Conservation (phyloP, 2,329 filamentous ascomycete genomes). For the Alternaria sp. region DNA sequence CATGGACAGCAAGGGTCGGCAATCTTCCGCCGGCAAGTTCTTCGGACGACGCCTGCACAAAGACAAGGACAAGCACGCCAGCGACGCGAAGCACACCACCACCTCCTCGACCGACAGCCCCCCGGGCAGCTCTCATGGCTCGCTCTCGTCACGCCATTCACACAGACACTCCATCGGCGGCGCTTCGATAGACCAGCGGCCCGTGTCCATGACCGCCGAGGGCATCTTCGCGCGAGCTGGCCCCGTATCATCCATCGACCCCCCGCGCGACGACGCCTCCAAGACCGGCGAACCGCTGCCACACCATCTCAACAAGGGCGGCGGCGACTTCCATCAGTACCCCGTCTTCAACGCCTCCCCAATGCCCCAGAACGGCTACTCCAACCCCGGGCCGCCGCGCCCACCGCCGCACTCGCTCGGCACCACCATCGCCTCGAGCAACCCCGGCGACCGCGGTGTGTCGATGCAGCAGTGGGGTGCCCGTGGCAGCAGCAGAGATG, state of each 20-base stretch:
- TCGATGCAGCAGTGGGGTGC: slow-evolving; percentile 81
- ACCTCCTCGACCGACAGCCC: slow-evolving; percentile 68
- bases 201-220: slow-evolving; percentile 69
- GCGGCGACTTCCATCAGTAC: slow-evolving; percentile 88
- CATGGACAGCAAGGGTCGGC: slow-evolving; percentile 78
- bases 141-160: slow-evolving; percentile 75
- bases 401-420: slow-evolving; percentile 65
- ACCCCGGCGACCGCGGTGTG: slow-evolving; percentile 70
- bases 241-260: slow-evolving; percentile 87
- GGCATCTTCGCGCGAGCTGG: slow-evolving; percentile 78
- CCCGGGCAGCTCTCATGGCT: slow-evolving; percentile 68
- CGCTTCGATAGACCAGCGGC: slow-evolving; percentile 72
- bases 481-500: slow-evolving; percentile 38
- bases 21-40: slow-evolving; percentile 83
- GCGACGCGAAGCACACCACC: slow-evolving; percentile 57
- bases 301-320: slow-evolving; percentile 82
- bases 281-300: slow-evolving; percentile 80
- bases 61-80: slow-evolving; percentile 63
- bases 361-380: slow-evolving; percentile 59
- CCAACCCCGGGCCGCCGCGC: slow-evolving; percentile 65
- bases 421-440: slow-evolving; percentile 73
- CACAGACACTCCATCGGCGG: slow-evolving; percentile 55
- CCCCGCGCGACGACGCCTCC: slow-evolving; percentile 74
- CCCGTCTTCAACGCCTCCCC: slow-evolving; percentile 72
- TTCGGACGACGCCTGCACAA: slow-evolving; percentile 83